phyloP scores from a whole-genome alignment of 2,329 filamentous ascomycete genomes.

The Phaeosphaeria sp. region DNA sequence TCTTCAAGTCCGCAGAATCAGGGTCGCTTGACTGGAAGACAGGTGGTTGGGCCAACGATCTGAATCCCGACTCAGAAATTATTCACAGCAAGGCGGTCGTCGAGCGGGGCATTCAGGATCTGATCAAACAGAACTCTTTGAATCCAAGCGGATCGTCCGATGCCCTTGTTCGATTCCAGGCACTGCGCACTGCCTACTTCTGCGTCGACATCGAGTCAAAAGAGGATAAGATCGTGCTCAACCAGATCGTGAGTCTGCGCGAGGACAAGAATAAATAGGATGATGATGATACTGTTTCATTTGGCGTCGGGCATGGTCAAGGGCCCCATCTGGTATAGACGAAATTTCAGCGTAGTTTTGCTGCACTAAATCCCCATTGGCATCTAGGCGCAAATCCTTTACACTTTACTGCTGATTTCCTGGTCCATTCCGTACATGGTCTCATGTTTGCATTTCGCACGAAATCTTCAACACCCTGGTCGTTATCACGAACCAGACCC shows the following conservation, averaged over 20 bases:
- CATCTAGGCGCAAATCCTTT: not conserved
- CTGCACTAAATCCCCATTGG: not conserved
- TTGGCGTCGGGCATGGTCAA: not conserved
- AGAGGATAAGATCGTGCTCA: conserved; percentile 79
- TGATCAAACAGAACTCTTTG: conserved; percentile 65
- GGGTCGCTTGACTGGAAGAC: conserved; percentile 70
- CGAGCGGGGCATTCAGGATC: conserved; percentile 82
- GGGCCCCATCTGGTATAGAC: not conserved
- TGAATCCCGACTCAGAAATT: conserved; percentile 84
- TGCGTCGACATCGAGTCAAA: conserved; percentile 76
- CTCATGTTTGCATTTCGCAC: not conserved
- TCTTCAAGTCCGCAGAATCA: conserved; percentile 89
- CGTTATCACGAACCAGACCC: conserved; percentile 5
- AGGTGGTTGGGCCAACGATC: conserved; percentile 81
- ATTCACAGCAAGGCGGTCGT: conserved; percentile 80
- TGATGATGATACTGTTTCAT: not conserved
- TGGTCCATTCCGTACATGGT: not conserved
- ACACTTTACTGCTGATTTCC: not conserved
- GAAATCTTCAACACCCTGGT: not conserved
- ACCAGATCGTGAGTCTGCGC: conserved; percentile 90
- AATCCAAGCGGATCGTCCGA: conserved; percentile 44
- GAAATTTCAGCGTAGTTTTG: not conserved
- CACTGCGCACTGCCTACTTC: conserved; percentile 87
- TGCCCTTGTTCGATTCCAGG: conserved; percentile 82
- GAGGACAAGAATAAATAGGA: conserved; percentile 65